Conservation (phyloP, 257 asterid genomes). For the Nicotiana benthamiana region DNA sequence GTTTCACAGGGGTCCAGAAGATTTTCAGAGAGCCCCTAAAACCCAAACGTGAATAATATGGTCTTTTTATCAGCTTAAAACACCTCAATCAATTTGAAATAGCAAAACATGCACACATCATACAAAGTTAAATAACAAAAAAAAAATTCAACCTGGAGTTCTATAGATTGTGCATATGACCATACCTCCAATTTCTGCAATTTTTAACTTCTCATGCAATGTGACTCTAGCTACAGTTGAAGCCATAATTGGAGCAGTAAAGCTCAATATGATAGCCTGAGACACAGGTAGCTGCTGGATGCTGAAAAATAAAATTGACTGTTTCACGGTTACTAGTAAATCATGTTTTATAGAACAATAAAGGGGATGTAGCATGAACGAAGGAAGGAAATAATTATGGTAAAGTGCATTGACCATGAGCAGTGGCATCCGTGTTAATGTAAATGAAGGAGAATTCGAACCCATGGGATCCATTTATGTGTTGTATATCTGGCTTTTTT, state of each 20-base stretch:
- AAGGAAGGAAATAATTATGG: neutral
- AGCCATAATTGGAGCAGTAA: constrained; percentile 38
- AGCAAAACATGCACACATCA: neutral
- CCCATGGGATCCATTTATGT: neutral
- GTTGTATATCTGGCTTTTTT: neutral
- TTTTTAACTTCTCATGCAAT: constrained; percentile 31
- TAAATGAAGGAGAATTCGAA: neutral
- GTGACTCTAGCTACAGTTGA: constrained; percentile 25
- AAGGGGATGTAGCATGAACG: neutral
- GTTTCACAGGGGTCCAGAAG: neutral
- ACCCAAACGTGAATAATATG: neutral
- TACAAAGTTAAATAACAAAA: neutral
- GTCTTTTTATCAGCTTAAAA: neutral
- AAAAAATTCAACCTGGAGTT: neutral
- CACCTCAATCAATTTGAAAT: neutral
- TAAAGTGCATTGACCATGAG: neutral
- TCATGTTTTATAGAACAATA: constrained; percentile 7
- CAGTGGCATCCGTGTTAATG: neutral
- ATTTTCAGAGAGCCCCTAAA: neutral
- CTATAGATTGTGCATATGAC: neutral
- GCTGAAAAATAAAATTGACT: constrained; percentile 27
- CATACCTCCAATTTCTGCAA: constrained; percentile 35
- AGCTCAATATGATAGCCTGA: constrained; percentile 27
- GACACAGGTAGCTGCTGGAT: constrained; percentile 31
- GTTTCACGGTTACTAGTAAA: constrained; percentile 20